These are phyloP conservation scores for Pythium biforme DNA, from an alignment of 352 stramenopile species.

Conservation along the genomic window DNA sequence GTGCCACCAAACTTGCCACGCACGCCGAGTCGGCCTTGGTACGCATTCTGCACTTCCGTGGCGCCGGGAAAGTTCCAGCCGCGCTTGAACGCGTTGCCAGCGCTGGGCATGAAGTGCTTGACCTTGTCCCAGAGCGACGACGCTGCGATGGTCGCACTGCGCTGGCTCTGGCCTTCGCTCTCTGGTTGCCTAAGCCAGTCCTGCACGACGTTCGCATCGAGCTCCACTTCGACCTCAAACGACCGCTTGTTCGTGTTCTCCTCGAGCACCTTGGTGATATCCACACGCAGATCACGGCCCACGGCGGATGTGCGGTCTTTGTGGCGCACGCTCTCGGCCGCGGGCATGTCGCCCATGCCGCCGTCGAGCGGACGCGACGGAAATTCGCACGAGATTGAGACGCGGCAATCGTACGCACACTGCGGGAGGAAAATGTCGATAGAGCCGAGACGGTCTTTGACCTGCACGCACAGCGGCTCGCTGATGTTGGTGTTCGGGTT, in stretches of 20 bases:
- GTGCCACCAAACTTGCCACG: constrained; percentile 87
- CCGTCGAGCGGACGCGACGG: constrained; percentile 52
- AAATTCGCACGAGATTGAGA: constrained; percentile 85
- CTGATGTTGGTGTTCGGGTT: constrained; percentile 55
- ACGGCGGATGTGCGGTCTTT: constrained; percentile 80
- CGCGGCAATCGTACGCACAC: constrained; percentile 81
- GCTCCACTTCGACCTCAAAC: constrained; percentile 82
- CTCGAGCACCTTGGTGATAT: constrained; percentile 80
- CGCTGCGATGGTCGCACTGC: constrained; percentile 63
- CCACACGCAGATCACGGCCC: constrained; percentile 72
- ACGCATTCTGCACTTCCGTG: constrained; percentile 78
- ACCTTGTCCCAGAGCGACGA: constrained; percentile 78
- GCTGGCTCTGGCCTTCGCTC: constrained; percentile 69
- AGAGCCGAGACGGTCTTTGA: constrained; percentile 78
- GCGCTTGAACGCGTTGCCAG: constrained; percentile 75
- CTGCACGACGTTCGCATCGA: constrained; percentile 61
- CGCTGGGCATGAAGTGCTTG: constrained; percentile 83
- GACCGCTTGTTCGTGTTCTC: constrained; percentile 66
- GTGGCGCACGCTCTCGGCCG: constrained; percentile 69
- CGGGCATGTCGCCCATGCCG: constrained; percentile 57
- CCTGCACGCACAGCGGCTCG: constrained; percentile 53
- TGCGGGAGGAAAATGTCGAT: constrained; percentile 88
- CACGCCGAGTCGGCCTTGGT: constrained; percentile 64
- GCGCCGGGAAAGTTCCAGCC: constrained; percentile 73
- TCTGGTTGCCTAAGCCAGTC: constrained; percentile 78